These are phyloP conservation scores for Taphrina deformans DNA, from an alignment of 1,139 yeast species.

Conservation along the genomic window DNA sequence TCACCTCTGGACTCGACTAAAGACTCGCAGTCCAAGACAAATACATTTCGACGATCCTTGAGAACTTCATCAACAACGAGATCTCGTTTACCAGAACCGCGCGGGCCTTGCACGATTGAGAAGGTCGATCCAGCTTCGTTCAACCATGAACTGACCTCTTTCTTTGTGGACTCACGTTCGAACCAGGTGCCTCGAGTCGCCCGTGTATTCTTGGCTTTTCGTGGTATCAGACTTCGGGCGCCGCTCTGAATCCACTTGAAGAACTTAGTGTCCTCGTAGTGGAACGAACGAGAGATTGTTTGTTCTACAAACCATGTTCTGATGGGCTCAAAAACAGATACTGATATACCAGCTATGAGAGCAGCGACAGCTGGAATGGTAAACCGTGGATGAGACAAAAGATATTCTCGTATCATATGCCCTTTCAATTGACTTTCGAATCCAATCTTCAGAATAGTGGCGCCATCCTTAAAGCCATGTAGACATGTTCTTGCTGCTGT, in stretches of 20 bases:
- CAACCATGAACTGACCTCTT: constrained; percentile 75
- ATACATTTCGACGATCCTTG: constrained; percentile 51
- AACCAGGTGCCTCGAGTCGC: constrained; percentile 34
- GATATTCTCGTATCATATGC: constrained; percentile 53
- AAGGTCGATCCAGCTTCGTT: constrained; percentile 70
- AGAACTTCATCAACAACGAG: constrained; percentile 72
- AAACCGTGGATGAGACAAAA: constrained; percentile 77
- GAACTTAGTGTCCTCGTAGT: constrained; percentile 43
- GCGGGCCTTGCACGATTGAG: constrained; percentile 85
- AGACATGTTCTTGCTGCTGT: constrained; percentile 88
- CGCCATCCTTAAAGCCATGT: constrained; percentile 60
- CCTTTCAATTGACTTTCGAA: constrained; percentile 57
- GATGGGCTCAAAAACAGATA: constrained; percentile 86
- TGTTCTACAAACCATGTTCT: constrained; percentile 76
- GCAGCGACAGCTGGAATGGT: constrained; percentile 68
- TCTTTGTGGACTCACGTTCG: constrained; percentile 57
- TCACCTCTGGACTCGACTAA: constrained; percentile 74
- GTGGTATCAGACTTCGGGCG: constrained; percentile 44
- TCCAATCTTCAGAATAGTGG: constrained; percentile 69
- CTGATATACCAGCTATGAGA: constrained; percentile 72
- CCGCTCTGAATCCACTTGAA: constrained; percentile 34
- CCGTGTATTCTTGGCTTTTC: constrained; percentile 41
- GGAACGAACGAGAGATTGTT: constrained; percentile 57
- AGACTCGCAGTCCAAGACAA: constrained; percentile 76
- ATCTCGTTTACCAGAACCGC: constrained; percentile 89